Evolutionary conservation across 768 basidiomycete genomes (phyloP).

Genomic region (Termitomyces sp.): DNA sequence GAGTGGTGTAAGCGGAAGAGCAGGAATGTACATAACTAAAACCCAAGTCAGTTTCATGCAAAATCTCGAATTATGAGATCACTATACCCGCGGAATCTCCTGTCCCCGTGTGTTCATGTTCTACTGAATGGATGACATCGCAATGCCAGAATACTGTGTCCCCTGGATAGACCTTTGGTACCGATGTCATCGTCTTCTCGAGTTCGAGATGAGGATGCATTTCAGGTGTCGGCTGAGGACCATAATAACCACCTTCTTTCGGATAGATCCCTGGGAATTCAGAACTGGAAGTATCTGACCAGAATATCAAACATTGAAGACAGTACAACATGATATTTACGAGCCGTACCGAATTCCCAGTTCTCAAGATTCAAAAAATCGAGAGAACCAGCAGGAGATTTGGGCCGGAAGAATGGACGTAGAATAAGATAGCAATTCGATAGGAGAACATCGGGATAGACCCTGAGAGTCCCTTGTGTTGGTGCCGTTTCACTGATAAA

Average conservation of each 20-base stretch:
- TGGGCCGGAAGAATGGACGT: conserved; percentile 68
- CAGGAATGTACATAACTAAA: conserved; percentile 74
- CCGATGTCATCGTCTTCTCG: conserved; percentile 58
- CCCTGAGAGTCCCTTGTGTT: conserved; percentile 60
- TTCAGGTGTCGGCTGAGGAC: conserved; percentile 43
- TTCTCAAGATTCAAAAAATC: conserved; percentile 44
- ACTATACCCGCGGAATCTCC: conserved; percentile 49
- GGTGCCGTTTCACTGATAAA: conserved; percentile 54
- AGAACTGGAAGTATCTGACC: conserved; percentile 36
- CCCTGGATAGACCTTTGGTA: conserved; percentile 68
- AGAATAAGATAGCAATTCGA: conserved; percentile 71
- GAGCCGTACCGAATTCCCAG: conserved; percentile 43
- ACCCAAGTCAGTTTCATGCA: conserved; percentile 1
- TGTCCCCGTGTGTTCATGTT: conserved; percentile 44
- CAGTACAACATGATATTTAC: not conserved
- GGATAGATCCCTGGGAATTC: conserved; percentile 49
- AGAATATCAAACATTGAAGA: not conserved
- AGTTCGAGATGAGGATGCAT: conserved; percentile 67
- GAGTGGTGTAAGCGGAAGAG: conserved; percentile 58
- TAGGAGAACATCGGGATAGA: conserved; percentile 61
- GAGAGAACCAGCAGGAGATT: conserved; percentile 29
- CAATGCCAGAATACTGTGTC: conserved; percentile 81
- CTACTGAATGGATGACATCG: conserved; percentile 46
- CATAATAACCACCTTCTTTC: conserved; percentile 30
- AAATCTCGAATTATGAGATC: not conserved